Conservation (phyloP, 1,284 basidiomycete species). For the Afroboletus lepidellus region DNA sequence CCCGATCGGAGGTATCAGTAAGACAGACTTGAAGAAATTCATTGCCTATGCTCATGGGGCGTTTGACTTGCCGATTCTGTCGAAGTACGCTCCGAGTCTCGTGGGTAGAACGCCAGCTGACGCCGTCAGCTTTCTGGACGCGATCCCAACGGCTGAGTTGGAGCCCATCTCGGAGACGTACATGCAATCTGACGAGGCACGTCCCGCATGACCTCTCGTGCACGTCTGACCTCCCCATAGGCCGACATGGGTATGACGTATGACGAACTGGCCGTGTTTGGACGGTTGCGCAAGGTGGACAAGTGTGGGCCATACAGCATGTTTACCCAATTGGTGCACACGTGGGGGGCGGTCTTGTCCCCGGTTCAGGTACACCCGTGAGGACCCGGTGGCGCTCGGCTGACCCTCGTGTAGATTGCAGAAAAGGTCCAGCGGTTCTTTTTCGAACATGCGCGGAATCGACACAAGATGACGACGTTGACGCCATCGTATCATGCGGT, state of each 20-base stretch:
- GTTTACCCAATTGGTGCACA: constrained; percentile 90
- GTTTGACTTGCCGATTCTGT: constrained; percentile 85
- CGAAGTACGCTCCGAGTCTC: constrained; percentile 47
- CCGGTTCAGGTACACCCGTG: constrained; percentile 70
- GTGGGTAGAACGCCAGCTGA: neutral
- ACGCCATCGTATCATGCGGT: constrained; percentile 97
- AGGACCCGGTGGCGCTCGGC: neutral
- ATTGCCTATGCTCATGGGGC: constrained; percentile 80
- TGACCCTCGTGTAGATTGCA: constrained; percentile 66
- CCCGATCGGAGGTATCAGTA: constrained; percentile 97
- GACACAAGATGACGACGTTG: constrained; percentile 99
- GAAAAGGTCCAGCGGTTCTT: constrained; percentile 98
- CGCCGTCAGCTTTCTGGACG: constrained; percentile 78
- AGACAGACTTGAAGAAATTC: constrained; percentile 96
- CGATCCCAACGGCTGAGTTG: constrained; percentile 93
- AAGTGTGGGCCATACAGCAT: constrained; percentile 97
- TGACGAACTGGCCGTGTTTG: constrained; percentile 93
- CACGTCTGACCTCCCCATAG: constrained; percentile 36
- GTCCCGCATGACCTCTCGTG: neutral
- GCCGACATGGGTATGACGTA: constrained; percentile 99
- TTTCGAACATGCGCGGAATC: constrained; percentile 94
- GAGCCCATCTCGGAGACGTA: constrained; percentile 94
- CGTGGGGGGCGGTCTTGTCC: constrained; percentile 85
- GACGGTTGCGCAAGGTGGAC: constrained; percentile 90
- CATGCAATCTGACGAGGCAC: constrained; percentile 92